Conservation (phyloP, 2,329 filamentous ascomycete genomes). For the Diaporthe humulicola region DNA sequence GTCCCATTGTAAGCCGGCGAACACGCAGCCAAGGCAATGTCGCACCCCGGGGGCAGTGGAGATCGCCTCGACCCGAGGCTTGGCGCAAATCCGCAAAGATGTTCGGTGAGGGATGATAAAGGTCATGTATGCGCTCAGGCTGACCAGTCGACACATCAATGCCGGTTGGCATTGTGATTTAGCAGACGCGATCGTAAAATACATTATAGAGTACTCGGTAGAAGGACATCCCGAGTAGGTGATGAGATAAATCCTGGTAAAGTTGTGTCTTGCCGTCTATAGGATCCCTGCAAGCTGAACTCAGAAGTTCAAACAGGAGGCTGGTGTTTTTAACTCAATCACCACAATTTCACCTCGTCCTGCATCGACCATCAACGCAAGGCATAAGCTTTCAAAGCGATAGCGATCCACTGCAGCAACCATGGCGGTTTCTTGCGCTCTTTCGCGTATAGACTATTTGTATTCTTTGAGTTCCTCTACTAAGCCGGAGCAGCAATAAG, state of each 20-base stretch:
- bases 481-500: too few relatives aligned
- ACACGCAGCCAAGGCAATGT: background rate
- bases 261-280: too few relatives aligned
- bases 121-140: background rate
- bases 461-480: too few relatives aligned
- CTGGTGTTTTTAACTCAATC: constrained; percentile 2
- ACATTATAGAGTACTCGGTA: background rate
- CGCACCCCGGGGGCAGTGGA: background rate
- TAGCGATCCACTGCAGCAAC: background rate
- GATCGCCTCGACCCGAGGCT: constrained; percentile 13
- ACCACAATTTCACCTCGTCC: background rate
- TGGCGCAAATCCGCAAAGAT: background rate
- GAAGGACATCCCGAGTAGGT: too few relatives aligned
- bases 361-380: background rate
- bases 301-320: constrained; percentile 11
- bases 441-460: too few relatives aligned
- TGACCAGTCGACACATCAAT: background rate
- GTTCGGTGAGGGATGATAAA: background rate
- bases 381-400: background rate
- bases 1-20: background rate
- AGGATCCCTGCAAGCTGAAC: background rate
- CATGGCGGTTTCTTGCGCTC: background rate
- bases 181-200: background rate
- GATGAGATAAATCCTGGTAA: background rate
- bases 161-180: background rate